Percentiles rank a stretch among this genome's conserved stretches.
phyloP scores from a whole-genome alignment of 2,329 filamentous ascomycete genomes.

The Ascochyta pisi region DNA sequence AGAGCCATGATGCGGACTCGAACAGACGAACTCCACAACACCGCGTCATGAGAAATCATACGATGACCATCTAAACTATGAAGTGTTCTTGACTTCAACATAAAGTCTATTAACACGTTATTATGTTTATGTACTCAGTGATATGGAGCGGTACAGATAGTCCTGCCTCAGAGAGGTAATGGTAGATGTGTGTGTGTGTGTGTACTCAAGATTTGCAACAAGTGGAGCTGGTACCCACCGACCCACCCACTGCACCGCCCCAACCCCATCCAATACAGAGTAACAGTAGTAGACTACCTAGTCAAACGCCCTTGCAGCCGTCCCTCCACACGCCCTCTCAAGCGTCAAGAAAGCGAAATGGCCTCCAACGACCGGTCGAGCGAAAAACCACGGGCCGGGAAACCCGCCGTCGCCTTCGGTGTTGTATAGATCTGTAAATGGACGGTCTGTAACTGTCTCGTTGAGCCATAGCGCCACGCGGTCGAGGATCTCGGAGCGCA shows the following conservation, averaged over 20 bases:
- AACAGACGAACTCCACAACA: background rate
- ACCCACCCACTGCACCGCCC: background rate
- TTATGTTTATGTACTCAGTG: background rate
- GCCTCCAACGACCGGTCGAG: conserved; percentile 81
- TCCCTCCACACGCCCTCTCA: conserved; percentile 76
- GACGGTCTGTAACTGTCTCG: conserved; percentile 76
- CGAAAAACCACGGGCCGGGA: conserved; percentile 77
- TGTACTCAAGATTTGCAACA: background rate
- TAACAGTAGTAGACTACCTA: background rate
- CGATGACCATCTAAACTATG: conserved; percentile 1
- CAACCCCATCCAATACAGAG: background rate
- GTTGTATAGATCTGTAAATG: conserved; percentile 82
- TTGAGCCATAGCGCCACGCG: conserved; percentile 82
- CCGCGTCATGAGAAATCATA: background rate
- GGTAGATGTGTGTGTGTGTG: background rate
- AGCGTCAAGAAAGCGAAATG: conserved; percentile 88
- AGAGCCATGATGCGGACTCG: background rate
- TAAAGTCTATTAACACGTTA: background rate
- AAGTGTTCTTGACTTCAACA: conserved; percentile 5
- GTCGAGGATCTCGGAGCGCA: conserved; percentile 74
- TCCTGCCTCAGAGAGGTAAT: too few species aligned
- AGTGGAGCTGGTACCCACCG: background rate
- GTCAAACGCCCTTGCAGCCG: background rate
- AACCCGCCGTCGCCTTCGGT: conserved; percentile 80
- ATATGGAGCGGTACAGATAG: background rate